phyloP scores from a whole-genome alignment of 1,284 basidiomycete genomes.

The Cystobasidiaceae sp. region DNA sequence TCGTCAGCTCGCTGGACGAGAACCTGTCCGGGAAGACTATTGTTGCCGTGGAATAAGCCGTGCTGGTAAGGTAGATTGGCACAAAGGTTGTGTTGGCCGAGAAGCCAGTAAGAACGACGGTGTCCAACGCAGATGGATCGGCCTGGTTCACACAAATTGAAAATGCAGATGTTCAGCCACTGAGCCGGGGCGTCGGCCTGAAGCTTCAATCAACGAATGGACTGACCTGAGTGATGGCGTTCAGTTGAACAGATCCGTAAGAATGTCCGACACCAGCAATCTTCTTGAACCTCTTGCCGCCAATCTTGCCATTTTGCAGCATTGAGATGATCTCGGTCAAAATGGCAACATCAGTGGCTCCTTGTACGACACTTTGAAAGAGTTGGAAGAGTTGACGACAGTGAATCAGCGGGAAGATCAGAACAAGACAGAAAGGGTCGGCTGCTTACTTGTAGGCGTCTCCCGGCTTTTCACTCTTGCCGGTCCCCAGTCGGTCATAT shows the following conservation, averaged over 20 bases:
- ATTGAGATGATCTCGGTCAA: slow-evolving; percentile 43
- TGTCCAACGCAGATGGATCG: slow-evolving; percentile 42
- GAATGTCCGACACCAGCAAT: slow-evolving; percentile 45
- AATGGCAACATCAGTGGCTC: slow-evolving; percentile 47
- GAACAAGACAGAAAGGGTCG: too few species aligned
- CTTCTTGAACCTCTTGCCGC: slow-evolving; percentile 36
- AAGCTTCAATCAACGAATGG: too few species aligned
- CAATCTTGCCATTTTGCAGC: slow-evolving; percentile 34
- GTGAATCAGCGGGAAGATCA: too few species aligned
- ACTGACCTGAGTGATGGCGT: slow-evolving; percentile 38
- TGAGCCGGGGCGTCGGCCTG: too few species aligned
- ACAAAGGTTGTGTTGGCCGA: slow-evolving; percentile 40
- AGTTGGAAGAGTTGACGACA: slow-evolving; percentile 44
- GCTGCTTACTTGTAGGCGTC: slow-evolving; percentile 33
- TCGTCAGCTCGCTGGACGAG: slow-evolving; percentile 31
- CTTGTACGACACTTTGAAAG: slow-evolving; percentile 42
- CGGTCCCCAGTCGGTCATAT: slow-evolving; percentile 47
- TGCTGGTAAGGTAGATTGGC: slow-evolving; percentile 40
- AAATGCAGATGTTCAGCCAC: too few species aligned
- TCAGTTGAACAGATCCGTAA: slow-evolving; percentile 37
- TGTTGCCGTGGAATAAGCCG: slow-evolving; percentile 44
- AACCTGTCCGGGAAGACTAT: slow-evolving; percentile 37
- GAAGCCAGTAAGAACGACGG: slow-evolving; percentile 46
- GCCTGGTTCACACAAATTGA: slow-evolving; percentile 34
- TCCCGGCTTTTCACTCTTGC: not conserved